Base-by-base conservation (phyloP, 2,329 filamentous ascomycete species). In the Chrysosporium keratinophilum region DNA sequence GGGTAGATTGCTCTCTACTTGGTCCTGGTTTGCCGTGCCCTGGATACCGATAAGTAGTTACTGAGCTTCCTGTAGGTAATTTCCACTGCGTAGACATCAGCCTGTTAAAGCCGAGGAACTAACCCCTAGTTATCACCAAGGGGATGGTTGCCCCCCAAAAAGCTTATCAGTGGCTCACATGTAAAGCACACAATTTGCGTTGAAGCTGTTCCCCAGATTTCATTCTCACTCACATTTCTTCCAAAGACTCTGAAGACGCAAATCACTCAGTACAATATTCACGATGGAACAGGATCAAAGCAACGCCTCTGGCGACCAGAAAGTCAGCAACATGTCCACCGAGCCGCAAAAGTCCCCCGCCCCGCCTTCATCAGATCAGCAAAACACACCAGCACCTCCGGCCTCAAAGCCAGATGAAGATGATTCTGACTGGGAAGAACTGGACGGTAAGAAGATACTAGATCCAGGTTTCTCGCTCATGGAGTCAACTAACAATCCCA, bases 351-450 rank as follows among this genome's bases (percentile, higher is more conserved):
- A 19, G 7, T 14, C 15, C 48, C 40, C 48, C 28, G 15, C 50
- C 17, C 51, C 51, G 28, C 43, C 51, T 19, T 20, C 42, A 11
- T 19, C 35, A 19, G 42, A 54, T 14, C 42, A 40, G 19, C 43
- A 35, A 33, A 42, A 40, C 12, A 10, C 20, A 20, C 43, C 41
- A 37, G 53, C 47, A 54, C 42, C 44, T 28, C 23, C 23, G 28
- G 48, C 41, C 35, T 55, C 40, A 40, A 58, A 54, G 20, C 59
- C 61, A 23, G 79, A 78, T 19, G 79, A 85, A 60, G 82, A 85
- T 14, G 91, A 96, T 64, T 91, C 90, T 5, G 91, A 97, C 60
- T 90, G 95, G 70, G 93, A 96, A 64, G 93, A 97, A 64, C 75
- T 98, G 43, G 93, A 98, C 71, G 88, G 87, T 88, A 70, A 33